Evolutionary conservation across 805 yeast genomes (phyloP).

Genomic region (Candida corydali): DNA sequence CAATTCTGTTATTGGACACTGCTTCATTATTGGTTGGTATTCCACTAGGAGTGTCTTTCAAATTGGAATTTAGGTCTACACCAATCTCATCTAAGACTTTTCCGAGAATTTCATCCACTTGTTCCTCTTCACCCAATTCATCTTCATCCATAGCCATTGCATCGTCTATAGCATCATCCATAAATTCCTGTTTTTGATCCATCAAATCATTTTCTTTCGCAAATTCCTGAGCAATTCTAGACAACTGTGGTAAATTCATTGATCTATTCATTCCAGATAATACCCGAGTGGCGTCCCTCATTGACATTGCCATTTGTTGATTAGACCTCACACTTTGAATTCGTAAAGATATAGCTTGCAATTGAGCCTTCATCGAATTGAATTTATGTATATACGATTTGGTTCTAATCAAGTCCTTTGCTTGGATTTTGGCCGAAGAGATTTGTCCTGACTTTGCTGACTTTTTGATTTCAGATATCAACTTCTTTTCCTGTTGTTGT

Average conservation of each 20-base stretch:
- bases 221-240: conserved; percentile 90
- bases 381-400: conserved; percentile 80
- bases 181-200: conserved; percentile 99
- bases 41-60: conserved; percentile 44
- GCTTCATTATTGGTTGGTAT: conserved; percentile 34
- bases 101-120: conserved; percentile 85
- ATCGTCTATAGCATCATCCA: conserved; percentile 97
- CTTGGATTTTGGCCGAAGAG: conserved; percentile 88
- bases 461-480: conserved; percentile 80
- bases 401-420: conserved; percentile 90
- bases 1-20: conserved; percentile 37
- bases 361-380: conserved; percentile 88
- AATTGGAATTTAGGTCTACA: conserved; percentile 60
- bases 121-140: conserved; percentile 79
- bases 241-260: conserved; percentile 87
- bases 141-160: conserved; percentile 82
- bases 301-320: conserved; percentile 91
- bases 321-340: conserved; percentile 90
- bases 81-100: conserved; percentile 96
- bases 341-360: conserved; percentile 89
- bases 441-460: conserved; percentile 89
- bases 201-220: conserved; percentile 91
- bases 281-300: conserved; percentile 88
- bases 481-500: conserved; percentile 88
- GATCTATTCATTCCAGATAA: conserved; percentile 82